Percentiles rank a stretch among this genome's conserved stretches.
Conservation (phyloP, 2,329 filamentous ascomycete genomes). For the Exophiala viscosa region DNA sequence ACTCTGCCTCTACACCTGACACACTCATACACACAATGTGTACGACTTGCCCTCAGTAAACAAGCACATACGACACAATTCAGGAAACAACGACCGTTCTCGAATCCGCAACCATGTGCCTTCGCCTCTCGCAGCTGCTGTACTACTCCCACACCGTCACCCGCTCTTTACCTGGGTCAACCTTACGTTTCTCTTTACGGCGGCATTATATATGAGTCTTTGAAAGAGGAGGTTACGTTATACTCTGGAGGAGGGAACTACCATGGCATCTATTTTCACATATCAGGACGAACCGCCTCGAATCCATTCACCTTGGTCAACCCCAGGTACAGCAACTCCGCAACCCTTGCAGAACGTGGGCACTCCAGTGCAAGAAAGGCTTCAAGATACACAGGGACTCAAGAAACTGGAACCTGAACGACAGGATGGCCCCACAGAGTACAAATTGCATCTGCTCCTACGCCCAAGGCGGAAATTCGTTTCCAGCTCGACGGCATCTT, state of each 20-base stretch:
- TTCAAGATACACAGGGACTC: slow-evolving; percentile 50
- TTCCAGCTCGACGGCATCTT: slow-evolving; percentile 60
- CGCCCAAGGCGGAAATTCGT: slow-evolving; percentile 72
- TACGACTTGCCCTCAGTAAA: not conserved
- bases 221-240: slow-evolving; percentile 5
- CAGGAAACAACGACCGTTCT: not conserved
- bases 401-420: slow-evolving; percentile 83
- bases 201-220: slow-evolving; percentile 13
- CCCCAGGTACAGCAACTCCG: slow-evolving; percentile 47
- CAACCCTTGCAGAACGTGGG: slow-evolving; percentile 30
- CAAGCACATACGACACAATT: not conserved
- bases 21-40: not conserved
- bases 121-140: slow-evolving; percentile 45
- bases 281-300: slow-evolving; percentile 83
- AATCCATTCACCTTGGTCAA: slow-evolving; percentile 87
- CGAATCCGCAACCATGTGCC: slow-evolving; percentile 41
- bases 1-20: too few species aligned
- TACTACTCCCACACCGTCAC: slow-evolving; percentile 51
- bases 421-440: slow-evolving; percentile 90
- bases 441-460: slow-evolving; percentile 87
- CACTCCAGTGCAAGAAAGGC: slow-evolving; percentile 38
- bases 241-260: not conserved
- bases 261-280: slow-evolving; percentile 89
- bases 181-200: slow-evolving; percentile 6
- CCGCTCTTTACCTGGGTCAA: slow-evolving; percentile 39